Conservation (phyloP, 129 eudicot genomes). For the Artemisia tridentata region DNA sequence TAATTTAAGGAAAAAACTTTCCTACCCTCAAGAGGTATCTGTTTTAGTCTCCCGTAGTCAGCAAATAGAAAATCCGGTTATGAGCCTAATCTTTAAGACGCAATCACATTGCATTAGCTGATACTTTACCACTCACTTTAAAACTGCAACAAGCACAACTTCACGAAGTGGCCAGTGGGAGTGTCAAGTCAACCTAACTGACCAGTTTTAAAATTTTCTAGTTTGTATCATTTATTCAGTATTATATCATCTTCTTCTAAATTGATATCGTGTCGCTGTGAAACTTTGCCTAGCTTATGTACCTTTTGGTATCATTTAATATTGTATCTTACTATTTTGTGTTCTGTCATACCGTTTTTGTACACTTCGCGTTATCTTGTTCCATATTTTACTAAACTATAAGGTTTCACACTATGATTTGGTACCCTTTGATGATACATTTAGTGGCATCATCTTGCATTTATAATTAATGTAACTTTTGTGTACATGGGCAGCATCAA, state of each 20-base stretch:
- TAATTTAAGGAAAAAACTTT: neutral
- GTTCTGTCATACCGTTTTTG: conserved; percentile 6
- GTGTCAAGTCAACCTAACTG: neutral
- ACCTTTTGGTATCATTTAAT: conserved; percentile 1
- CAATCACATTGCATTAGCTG: no score
- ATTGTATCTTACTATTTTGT: neutral
- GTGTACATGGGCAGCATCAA: conserved; percentile 58
- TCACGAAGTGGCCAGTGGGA: neutral
- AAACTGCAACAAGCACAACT: neutral
- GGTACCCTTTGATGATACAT: neutral
- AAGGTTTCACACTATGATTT: neutral
- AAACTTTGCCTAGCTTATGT: neutral
- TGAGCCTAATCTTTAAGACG: no score
- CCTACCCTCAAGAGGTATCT: neutral
- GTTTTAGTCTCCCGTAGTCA: no score
- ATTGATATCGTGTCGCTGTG: neutral
- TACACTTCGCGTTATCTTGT: neutral
- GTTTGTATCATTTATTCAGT: neutral
- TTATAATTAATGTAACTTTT: conserved; percentile 8
- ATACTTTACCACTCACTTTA: neutral
- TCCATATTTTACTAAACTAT: neutral
- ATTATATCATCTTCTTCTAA: neutral
- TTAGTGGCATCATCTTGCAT: neutral
- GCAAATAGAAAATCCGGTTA: no score
- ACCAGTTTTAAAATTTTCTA: neutral